These are phyloP conservation scores for Boletus subparvulus DNA, from an alignment of 768 basidiomycete species.

Conservation along the genomic window DNA sequence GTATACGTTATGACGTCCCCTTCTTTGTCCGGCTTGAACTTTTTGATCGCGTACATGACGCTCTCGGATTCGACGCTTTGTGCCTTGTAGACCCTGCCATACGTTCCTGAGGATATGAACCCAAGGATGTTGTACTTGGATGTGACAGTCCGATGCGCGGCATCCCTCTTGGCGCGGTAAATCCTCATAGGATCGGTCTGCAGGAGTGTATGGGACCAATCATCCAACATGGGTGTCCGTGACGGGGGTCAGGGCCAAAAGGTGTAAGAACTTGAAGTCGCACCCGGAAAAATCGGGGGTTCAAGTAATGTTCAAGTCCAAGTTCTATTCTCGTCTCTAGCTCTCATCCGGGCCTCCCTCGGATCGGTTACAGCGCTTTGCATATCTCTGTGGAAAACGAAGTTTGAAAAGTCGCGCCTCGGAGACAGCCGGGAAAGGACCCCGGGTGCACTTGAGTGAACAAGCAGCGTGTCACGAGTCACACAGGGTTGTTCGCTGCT, in stretches of 20 bases:
- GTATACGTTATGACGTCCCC: slow-evolving; percentile 95
- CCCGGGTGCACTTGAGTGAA: too few species aligned
- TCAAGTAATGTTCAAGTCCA: neutral
- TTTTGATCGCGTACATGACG: slow-evolving; percentile 92
- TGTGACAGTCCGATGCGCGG: slow-evolving; percentile 60
- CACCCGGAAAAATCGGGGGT: neutral
- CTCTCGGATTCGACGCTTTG: slow-evolving; percentile 69
- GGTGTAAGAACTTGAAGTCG: neutral
- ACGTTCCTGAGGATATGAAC: slow-evolving; percentile 97
- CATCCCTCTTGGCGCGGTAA: slow-evolving; percentile 80
- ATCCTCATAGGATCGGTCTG: slow-evolving; percentile 77
- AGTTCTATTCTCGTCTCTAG: neutral
- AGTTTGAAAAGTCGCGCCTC: too few species aligned
- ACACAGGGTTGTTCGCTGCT: too few species aligned
- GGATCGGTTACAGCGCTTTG: too few species aligned
- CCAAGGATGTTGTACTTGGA: slow-evolving; percentile 91
- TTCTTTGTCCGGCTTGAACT: slow-evolving; percentile 99
- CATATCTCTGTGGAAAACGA: too few species aligned
- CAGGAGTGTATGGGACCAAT: slow-evolving; percentile 36
- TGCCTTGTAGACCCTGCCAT: slow-evolving; percentile 98
- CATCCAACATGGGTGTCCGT: slow-evolving; percentile 29
- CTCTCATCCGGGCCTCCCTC: too few species aligned
- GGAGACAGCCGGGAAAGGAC: too few species aligned
- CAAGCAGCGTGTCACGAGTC: too few species aligned
- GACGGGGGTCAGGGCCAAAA: neutral